Percentiles rank a stretch among this genome's conserved stretches.
Conservation (phyloP, 2,329 filamentous ascomycete species). For the Neurospora crassa region DNA sequence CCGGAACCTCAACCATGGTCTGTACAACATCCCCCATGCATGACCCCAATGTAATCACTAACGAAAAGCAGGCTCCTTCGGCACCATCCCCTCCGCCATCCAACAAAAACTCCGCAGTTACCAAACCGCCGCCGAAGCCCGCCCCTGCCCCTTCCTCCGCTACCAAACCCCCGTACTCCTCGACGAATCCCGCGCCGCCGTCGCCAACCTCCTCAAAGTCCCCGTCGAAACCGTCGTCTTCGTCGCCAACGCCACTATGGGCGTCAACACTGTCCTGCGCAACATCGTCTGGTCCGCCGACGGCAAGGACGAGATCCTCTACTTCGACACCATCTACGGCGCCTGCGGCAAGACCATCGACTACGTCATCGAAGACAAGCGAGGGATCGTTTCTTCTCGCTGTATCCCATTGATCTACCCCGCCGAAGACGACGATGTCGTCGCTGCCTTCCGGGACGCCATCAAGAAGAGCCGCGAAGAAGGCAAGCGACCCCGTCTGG, state of each 20-base stretch:
- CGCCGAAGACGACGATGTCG: slow-evolving; percentile 56
- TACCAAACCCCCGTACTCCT: slow-evolving; percentile 55
- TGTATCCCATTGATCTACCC: slow-evolving; percentile 60
- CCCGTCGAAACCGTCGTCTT: slow-evolving; percentile 61
- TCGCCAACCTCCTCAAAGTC: slow-evolving; percentile 58
- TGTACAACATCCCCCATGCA: slow-evolving; percentile 5
- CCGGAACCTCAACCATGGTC: slow-evolving; percentile 68
- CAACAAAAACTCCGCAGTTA: slow-evolving; percentile 50
- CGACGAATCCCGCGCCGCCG: slow-evolving; percentile 51
- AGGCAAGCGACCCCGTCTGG: slow-evolving; percentile 56
- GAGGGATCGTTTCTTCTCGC: slow-evolving; percentile 30
- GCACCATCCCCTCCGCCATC: slow-evolving; percentile 59
- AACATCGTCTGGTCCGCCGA: slow-evolving; percentile 59
- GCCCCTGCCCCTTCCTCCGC: slow-evolving; percentile 68
- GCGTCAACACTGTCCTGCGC: slow-evolving; percentile 69
- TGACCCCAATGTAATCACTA: background rate
- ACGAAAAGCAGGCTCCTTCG: slow-evolving; percentile 57
- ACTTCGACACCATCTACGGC: slow-evolving; percentile 71
- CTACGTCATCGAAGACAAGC: slow-evolving; percentile 59
- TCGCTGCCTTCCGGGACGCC: slow-evolving; percentile 45
- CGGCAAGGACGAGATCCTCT: slow-evolving; percentile 69
- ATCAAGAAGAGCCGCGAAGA: slow-evolving; percentile 31
- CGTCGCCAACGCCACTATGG: slow-evolving; percentile 71
- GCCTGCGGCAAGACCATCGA: slow-evolving; percentile 65
- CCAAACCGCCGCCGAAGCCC: slow-evolving; percentile 56